phyloP scores from a whole-genome alignment of 1,284 basidiomycete genomes.

The Calocybe gambosa region DNA sequence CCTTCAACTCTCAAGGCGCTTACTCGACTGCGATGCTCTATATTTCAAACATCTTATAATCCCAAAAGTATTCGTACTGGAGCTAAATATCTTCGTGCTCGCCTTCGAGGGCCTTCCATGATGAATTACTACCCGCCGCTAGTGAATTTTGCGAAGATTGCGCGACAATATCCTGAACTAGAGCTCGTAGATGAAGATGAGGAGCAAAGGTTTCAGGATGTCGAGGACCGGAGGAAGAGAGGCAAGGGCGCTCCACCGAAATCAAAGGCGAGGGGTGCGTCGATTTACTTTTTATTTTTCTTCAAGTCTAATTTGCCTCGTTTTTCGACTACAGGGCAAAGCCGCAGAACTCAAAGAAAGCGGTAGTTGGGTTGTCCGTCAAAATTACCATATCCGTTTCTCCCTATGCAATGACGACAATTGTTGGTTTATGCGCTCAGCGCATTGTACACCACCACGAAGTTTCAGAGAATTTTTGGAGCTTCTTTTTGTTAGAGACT shows the following conservation, averaged over 20 bases:
- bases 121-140: constrained; percentile 67
- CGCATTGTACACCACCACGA: neutral
- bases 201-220: constrained; percentile 58
- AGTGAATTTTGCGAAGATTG: constrained; percentile 47
- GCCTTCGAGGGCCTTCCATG: constrained; percentile 75
- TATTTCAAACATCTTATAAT: constrained; percentile 85
- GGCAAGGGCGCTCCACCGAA: constrained; percentile 80
- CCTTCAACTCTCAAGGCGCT: constrained; percentile 48
- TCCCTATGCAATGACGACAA: no score
- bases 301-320: constrained; percentile 4
- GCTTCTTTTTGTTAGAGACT: no score
- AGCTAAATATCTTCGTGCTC: constrained; percentile 75
- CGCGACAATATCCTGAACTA: constrained; percentile 46
- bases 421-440: no score
- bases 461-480: no score
- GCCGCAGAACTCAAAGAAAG: constrained; percentile 36
- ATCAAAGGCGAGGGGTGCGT: constrained; percentile 61
- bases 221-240: constrained; percentile 61
- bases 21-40: constrained; percentile 52
- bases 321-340: constrained; percentile 30
- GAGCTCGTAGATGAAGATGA: constrained; percentile 60
- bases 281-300: neutral
- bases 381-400: neutral
- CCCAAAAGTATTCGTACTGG: constrained; percentile 73
- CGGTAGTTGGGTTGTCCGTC: constrained; percentile 21